Percentiles rank a stretch among this genome's conserved stretches.
Conservation (phyloP, 345 rosid species). For the Psidium guajava region DNA sequence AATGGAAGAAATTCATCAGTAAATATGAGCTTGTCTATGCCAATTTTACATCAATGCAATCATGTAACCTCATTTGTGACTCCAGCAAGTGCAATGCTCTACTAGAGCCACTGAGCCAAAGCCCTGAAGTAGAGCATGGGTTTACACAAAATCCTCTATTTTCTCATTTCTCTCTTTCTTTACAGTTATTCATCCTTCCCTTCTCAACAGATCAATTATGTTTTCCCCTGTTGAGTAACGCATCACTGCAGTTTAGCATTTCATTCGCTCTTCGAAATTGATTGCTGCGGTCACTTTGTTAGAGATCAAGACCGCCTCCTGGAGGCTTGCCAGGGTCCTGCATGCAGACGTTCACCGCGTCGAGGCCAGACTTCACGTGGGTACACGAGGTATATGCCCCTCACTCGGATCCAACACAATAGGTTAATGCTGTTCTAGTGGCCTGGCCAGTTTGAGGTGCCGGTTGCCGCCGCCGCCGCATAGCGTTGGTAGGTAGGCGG, state of each 20-base stretch:
- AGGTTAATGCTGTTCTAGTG: slow-evolving; percentile 20
- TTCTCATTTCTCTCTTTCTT: too few species aligned
- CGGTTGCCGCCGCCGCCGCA: slow-evolving; percentile 1
- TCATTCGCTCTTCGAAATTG: too few species aligned
- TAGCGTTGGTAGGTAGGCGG: slow-evolving; percentile 34
- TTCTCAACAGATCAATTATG: too few species aligned
- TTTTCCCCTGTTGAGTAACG: too few species aligned
- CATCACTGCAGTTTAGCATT: too few species aligned
- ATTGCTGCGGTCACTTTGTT: slow-evolving; percentile 17
- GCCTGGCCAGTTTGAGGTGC: slow-evolving; percentile 6
- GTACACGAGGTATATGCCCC: slow-evolving; percentile 51
- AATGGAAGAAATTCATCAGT: not conserved
- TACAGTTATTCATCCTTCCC: too few species aligned
- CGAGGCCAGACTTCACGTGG: slow-evolving; percentile 31
- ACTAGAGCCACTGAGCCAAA: too few species aligned
- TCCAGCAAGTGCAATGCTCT: too few species aligned
- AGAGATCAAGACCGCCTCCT: slow-evolving; percentile 47
- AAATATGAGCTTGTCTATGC: not conserved
- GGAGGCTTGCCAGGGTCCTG: slow-evolving; percentile 33
- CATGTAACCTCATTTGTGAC: too few species aligned
- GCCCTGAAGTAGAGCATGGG: too few species aligned
- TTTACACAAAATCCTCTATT: too few species aligned
- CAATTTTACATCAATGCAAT: not conserved
- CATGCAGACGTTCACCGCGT: slow-evolving; percentile 43
- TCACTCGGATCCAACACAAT: slow-evolving; percentile 39